A percentile compares a stretch with the other conserved stretches of the same genome.
phyloP scores from a whole-genome alignment of 768 basidiomycete genomes.

The Xerocomellus chrysenteron region DNA sequence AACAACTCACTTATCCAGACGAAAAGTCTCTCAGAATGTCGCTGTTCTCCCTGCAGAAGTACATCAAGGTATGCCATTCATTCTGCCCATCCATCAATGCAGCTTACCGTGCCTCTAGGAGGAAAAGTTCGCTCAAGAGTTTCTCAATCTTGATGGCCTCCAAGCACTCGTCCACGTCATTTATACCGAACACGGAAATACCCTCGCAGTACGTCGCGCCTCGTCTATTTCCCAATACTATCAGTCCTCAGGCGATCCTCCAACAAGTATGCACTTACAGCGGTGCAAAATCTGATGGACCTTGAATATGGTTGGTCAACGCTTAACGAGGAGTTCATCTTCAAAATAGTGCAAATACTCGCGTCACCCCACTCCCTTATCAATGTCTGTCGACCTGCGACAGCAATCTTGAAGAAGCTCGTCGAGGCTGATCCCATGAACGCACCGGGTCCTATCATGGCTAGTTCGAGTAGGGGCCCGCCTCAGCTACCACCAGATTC shows the following conservation, averaged over 20 bases:
- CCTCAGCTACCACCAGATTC: constrained; percentile 62
- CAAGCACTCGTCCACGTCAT: constrained; percentile 70
- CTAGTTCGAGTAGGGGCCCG: constrained; percentile 59
- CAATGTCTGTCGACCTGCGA: constrained; percentile 91
- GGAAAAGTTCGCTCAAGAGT: constrained; percentile 79
- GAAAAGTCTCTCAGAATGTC: constrained; percentile 64
- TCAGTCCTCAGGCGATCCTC: constrained; percentile 8
- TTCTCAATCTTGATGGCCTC: constrained; percentile 71
- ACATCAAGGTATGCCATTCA: constrained; percentile 57
- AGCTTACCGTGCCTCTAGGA: constrained; percentile 48
- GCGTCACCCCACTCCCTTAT: constrained; percentile 74
- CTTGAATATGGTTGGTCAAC: constrained; percentile 78
- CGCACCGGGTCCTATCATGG: constrained; percentile 54
- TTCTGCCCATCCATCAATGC: neutral
- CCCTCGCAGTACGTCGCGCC: constrained; percentile 63
- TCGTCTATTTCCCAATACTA: neutral
- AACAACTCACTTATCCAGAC: constrained; percentile 61
- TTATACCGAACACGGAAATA: constrained; percentile 69
- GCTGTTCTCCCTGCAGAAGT: constrained; percentile 76
- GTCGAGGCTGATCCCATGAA: constrained; percentile 82
- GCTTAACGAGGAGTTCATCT: constrained; percentile 72
- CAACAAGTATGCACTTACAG: constrained; percentile 74
- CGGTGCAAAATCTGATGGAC: constrained; percentile 88
- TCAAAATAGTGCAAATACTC: constrained; percentile 74
- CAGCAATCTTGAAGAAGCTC: constrained; percentile 83